These are phyloP conservation scores for Plectosphaerella sp. DNA, from an alignment of 2,329 filamentous ascomycete species.

Conservation along the genomic window DNA sequence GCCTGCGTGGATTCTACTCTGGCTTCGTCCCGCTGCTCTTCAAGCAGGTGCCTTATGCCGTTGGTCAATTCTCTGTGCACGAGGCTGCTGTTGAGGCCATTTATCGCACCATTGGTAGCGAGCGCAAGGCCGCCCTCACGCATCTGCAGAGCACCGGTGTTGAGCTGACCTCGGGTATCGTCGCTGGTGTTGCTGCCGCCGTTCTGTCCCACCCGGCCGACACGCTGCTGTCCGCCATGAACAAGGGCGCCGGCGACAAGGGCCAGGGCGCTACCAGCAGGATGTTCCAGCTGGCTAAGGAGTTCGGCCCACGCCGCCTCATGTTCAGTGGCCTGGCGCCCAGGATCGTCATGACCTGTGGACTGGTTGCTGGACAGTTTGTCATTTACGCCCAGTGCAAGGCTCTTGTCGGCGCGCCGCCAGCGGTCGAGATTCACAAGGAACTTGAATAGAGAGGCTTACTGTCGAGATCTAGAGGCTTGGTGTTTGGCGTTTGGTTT, in stretches of 20 bases:
- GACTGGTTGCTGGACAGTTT: conserved; percentile 47
- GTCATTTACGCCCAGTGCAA: conserved; percentile 54
- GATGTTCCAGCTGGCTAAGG: conserved; percentile 46
- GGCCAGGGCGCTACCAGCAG: conserved; percentile 42
- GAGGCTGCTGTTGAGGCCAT: conserved; percentile 80
- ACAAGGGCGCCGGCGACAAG: conserved; percentile 47
- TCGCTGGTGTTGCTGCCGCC: conserved; percentile 84
- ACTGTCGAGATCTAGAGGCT: not conserved
- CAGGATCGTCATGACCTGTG: conserved; percentile 49
- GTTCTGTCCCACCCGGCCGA: conserved; percentile 88
- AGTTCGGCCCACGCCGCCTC: conserved; percentile 45
- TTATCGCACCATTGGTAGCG: conserved; percentile 63
- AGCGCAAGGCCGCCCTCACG: conserved; percentile 63
- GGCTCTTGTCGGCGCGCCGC: conserved; percentile 44
- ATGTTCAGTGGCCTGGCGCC: conserved; percentile 44
- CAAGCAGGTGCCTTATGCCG: conserved; percentile 90
- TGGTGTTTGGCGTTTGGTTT: not conserved
- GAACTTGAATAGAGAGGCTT: conserved; percentile 23
- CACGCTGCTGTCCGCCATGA: conserved; percentile 50
- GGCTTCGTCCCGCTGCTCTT: conserved; percentile 83
- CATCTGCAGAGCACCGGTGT: conserved; percentile 72
- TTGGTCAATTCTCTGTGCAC: conserved; percentile 91
- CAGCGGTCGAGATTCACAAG: conserved; percentile 49
- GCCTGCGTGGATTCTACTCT: conserved; percentile 80
- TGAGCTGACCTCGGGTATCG: conserved; percentile 80